These are phyloP conservation scores for Hypoxylon trugodes DNA, from an alignment of 495 filamentous ascomycete species.

Conservation along the genomic window DNA sequence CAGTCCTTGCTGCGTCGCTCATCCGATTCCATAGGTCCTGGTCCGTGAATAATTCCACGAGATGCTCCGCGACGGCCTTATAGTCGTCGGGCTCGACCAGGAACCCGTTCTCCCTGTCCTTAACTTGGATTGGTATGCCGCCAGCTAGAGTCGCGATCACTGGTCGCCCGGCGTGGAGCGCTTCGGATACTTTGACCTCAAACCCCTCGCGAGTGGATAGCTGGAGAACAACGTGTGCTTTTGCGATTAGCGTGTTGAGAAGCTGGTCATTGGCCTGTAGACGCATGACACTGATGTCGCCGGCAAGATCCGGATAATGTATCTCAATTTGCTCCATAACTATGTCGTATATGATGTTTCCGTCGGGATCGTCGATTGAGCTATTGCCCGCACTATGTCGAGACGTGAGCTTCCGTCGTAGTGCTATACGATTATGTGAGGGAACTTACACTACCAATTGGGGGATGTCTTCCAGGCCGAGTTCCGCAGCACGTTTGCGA, in stretches of 20 bases:
- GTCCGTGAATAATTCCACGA: constrained; percentile 76
- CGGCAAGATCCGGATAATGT: constrained; percentile 55
- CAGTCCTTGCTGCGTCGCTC: constrained; percentile 68
- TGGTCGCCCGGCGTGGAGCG: constrained; percentile 83
- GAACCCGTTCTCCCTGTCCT: constrained; percentile 77
- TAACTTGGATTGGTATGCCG: constrained; percentile 84
- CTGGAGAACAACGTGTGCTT: constrained; percentile 77
- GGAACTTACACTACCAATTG: constrained; percentile 70
- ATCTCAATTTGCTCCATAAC: constrained; percentile 72
- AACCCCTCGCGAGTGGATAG: constrained; percentile 87
- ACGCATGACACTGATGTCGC: constrained; percentile 77
- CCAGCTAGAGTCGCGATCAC: constrained; percentile 81
- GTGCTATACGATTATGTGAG: not conserved
- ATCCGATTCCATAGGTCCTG: constrained; percentile 69
- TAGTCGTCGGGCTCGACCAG: constrained; percentile 78
- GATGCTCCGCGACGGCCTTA: constrained; percentile 73
- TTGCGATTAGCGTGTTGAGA: constrained; percentile 81
- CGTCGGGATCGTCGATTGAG: constrained; percentile 88
- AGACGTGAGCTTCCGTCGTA: not conserved
- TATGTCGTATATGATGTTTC: constrained; percentile 74
- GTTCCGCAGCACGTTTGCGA: constrained; percentile 63
- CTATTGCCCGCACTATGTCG: constrained; percentile 68
- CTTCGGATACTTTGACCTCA: constrained; percentile 90
- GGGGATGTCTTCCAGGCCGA: constrained; percentile 60
- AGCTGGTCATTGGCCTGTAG: constrained; percentile 81